Evolutionary conservation across 2,329 filamentous ascomycete genomes (phyloP).

Genomic region (Boeremia exigua): DNA sequence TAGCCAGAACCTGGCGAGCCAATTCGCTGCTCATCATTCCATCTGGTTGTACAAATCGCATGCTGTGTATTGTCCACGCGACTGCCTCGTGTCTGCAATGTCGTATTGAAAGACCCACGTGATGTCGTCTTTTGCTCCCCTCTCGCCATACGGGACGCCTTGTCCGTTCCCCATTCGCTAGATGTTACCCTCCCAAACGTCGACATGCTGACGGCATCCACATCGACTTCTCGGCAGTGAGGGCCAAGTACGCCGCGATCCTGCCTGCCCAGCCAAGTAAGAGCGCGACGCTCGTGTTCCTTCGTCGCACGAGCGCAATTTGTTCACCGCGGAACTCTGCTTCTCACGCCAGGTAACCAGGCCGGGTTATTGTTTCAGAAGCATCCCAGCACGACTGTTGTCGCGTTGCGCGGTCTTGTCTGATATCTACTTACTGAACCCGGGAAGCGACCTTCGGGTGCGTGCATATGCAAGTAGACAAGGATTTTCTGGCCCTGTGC

Average conservation of each 20-base stretch:
- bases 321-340: not conserved
- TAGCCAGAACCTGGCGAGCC: not conserved
- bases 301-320: conserved; percentile 11
- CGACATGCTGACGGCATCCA: conserved; percentile 8
- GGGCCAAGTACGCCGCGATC: conserved; percentile 6
- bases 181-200: conserved; percentile 6
- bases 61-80: conserved; percentile 10
- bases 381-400: not conserved
- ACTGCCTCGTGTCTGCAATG: conserved; percentile 18
- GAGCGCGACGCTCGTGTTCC: conserved; percentile 21
- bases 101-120: conserved; percentile 13
- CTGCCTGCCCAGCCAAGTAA: conserved; percentile 20
- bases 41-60: conserved; percentile 5
- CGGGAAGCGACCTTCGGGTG: not conserved
- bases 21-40: not conserved
- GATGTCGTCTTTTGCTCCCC: conserved; percentile 2
- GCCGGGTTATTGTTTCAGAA: not conserved
- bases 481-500: not conserved
- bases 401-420: not conserved
- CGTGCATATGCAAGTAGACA: not conserved
- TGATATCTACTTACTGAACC: conserved; percentile 11
- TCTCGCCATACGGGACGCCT: conserved; percentile 6
- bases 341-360: conserved; percentile 10
- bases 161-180: conserved; percentile 2
- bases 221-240: conserved; percentile 2